Evolutionary conservation across 2,329 filamentous ascomycete species (phyloP), one percentile per base, ranked within the genome.

Genomic region (Pestalotiopsis sp.): DNA sequence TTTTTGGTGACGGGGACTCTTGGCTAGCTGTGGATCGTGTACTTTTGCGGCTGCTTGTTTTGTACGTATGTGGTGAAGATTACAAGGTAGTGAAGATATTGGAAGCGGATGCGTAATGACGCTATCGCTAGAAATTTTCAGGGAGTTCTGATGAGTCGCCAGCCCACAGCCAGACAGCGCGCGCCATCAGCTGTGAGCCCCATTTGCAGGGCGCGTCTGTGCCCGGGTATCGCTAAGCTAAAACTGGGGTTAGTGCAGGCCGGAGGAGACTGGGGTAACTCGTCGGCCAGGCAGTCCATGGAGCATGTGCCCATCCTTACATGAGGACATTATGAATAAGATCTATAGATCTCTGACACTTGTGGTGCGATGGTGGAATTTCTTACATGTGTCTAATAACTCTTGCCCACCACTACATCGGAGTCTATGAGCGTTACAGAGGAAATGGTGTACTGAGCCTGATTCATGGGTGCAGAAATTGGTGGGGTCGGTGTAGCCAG

Each of bases 91-190:
- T 40, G 27, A 38, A 56, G 41, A 31, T 66, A 45, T 56, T 49
- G 45, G 9, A 23, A 58, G n/a, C 60, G 60, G 49, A 56, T 57
- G 63, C 63, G 41, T 49, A 58, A 58, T 66, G 63, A 66, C 63
- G 63, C 63, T 66, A 58, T 66, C 63, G 49, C 63, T 66, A 45
- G 49, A 66, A 66, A 57, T 56, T 56, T 66, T 66, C 36, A 41
- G 61, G 41, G 20, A 64, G 61, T 40, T 45, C 27, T 23, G 13
- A 17, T 59, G 23, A 59, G 57, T 59, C 27, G 57, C 12, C 57
- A 59, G 57, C 27, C 23, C n/a, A 12, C 20, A 9, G 23, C 27
- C 9, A 27, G 27, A 14, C 23, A 27, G 57, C 31, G 31, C 31
- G 31, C 31, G 31, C 31, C 31, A 23, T 36, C 14, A 36, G 23